Evolutionary conservation across 2,329 filamentous ascomycete species (phyloP).

Genomic region (Orbilia quercus): DNA sequence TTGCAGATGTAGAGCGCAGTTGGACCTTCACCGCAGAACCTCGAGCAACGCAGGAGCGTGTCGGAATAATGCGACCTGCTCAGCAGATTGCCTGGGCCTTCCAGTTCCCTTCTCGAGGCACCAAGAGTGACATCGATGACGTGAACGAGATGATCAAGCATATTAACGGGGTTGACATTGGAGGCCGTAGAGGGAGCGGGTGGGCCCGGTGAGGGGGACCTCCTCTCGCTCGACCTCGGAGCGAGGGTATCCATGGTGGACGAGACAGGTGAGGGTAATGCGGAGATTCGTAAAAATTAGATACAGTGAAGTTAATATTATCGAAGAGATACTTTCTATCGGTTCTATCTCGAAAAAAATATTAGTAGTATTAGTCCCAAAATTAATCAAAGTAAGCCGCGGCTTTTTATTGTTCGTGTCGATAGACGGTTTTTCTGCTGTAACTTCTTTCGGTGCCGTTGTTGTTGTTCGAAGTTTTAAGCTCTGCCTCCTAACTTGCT

Average conservation of each 20-base stretch:
- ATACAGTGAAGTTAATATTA: conserved; percentile 13
- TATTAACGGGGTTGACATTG: conserved; percentile 72
- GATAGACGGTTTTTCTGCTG: not conserved
- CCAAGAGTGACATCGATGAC: conserved; percentile 80
- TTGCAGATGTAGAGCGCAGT: conserved; percentile 92
- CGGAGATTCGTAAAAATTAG: conserved; percentile 13
- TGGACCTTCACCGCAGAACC: conserved; percentile 89
- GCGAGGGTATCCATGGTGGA: conserved; percentile 51
- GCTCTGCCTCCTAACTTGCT: conserved; percentile 37
- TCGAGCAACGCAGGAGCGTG: conserved; percentile 84
- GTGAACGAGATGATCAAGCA: conserved; percentile 77
- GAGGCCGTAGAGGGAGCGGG: conserved; percentile 32
- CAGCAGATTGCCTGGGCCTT: conserved; percentile 82
- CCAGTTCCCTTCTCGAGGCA: conserved; percentile 80
- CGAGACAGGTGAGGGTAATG: conserved; percentile 1
- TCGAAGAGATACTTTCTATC: conserved; percentile 19
- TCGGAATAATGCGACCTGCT: conserved; percentile 78
- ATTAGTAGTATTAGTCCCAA: conserved; percentile 12
- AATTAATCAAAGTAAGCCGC: not conserved
- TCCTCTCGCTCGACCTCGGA: conserved; percentile 51
- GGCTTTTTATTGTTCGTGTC: not conserved
- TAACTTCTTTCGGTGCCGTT: not conserved
- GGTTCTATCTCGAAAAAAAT: conserved; percentile 14
- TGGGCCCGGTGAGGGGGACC: conserved; percentile 52
- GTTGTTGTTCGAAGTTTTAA: conserved; percentile 7